Base-by-base conservation (phyloP, 345 rosid species). In the Arabis hirsuta region DNA sequence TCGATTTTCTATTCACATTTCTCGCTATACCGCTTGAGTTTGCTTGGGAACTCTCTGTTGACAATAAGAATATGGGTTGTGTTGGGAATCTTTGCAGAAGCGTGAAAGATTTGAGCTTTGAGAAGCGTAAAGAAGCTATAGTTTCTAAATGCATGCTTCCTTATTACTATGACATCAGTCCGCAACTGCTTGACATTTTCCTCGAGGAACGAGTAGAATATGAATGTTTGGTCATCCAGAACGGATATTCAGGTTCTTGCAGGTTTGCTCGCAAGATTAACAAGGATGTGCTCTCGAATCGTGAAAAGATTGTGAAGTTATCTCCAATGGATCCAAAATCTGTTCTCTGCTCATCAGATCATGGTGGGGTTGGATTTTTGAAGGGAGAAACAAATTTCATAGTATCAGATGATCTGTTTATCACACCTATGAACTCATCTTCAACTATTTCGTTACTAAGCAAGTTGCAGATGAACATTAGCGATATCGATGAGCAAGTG, bases 381-480 rank as follows among this genome's bases (percentile, higher is more conserved):
- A 68, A 68, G 12, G 73, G 50, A 12, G 69, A 61, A 46, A 67
- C 69, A 0, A 53, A 34, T 46, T 75, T 68, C 64, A 36, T 61
- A 8, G 74, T 75, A 0, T 75, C 74, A 3, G 65, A 75, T 75
- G 70, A 75, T 54, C 36, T 68, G 1, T 7, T 53, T 12, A 38
- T 68, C 12, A 61, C 69, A 12, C 64, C 79, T 14, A 53, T 75
- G 69, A 44, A 46, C 34, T 75, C 74, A 5, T 75, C 79, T 9
- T 68, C 69, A 32, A 75, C 69, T 0, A 45, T 67, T 10, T 52
- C 56, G 7, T 53, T 60, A 1, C 6, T 68, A 36, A 60, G 69
- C 7, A 74, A 67, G 26, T 10, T 73, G 60, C 61, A 68, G 19
- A 4, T 62, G 69, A 60, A 1, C 12, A 43, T 68, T 1, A 12